These are phyloP conservation scores for Dactylellina haptotyla DNA, from an alignment of 2,329 filamentous ascomycete genomes.

Conservation along the genomic window DNA sequence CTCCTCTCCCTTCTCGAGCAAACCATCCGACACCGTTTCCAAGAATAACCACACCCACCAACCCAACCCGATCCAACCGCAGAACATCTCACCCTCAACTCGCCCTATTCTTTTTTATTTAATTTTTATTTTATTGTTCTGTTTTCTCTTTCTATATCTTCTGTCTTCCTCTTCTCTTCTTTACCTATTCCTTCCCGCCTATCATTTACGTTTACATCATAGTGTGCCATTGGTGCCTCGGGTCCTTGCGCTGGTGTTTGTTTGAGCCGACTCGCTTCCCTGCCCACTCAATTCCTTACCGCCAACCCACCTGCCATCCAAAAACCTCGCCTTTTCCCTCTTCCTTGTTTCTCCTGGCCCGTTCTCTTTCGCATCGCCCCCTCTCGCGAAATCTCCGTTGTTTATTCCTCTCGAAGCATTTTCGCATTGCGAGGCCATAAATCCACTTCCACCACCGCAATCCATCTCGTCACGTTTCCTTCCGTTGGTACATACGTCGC, in stretches of 20 bases:
- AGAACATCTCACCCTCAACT: background rate
- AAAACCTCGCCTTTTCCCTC: slow-evolving; percentile 55
- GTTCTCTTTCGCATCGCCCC: slow-evolving; percentile 34
- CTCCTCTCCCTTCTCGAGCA: slow-evolving; percentile 1
- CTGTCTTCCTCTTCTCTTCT: background rate
- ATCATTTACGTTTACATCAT: slow-evolving; percentile 9
- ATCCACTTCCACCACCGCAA: slow-evolving; percentile 39
- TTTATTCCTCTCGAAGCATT: slow-evolving; percentile 55
- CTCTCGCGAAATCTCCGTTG: slow-evolving; percentile 34
- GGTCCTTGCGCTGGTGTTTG: slow-evolving; percentile 52
- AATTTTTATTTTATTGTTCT: background rate
- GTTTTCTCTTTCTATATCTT: background rate
- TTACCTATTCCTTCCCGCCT: slow-evolving; percentile 2
- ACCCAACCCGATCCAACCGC: background rate
- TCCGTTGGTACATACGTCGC: slow-evolving; percentile 1
- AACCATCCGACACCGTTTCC: slow-evolving; percentile 14
- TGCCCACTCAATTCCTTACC: slow-evolving; percentile 54
- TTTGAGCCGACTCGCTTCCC: slow-evolving; percentile 54
- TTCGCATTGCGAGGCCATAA: slow-evolving; percentile 57
- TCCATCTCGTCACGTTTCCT: slow-evolving; percentile 44
- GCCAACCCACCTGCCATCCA: slow-evolving; percentile 10
- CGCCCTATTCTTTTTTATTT: background rate
- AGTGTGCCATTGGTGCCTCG: slow-evolving; percentile 12
- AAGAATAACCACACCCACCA: slow-evolving; percentile 7
- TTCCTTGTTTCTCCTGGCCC: slow-evolving; percentile 49